Evolutionary conservation across 108 stramenopile species (phyloP).

Genomic region (Cyclotella kingstonii): DNA sequence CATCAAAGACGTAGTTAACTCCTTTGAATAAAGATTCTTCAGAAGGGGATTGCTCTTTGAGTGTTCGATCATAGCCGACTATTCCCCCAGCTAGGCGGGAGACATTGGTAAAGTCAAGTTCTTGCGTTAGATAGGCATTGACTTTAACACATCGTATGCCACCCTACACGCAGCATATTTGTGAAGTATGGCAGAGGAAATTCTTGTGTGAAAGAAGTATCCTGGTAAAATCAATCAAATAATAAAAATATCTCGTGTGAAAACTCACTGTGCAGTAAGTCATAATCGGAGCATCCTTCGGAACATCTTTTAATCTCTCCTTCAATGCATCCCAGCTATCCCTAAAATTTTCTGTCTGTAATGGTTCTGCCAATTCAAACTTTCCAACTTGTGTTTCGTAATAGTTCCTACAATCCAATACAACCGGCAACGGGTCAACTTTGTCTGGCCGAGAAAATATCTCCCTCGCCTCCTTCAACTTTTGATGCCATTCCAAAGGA

Average conservation of each 20-base stretch:
- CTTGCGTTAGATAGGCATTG: conserved; percentile 88
- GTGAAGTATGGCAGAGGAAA: too few relatives aligned
- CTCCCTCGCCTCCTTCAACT: conserved; percentile 67
- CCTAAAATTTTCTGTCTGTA: conserved; percentile 88
- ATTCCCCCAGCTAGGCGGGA: conserved; percentile 92
- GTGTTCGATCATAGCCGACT: conserved; percentile 87
- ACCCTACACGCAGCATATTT: too few relatives aligned
- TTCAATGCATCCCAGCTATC: conserved; percentile 84
- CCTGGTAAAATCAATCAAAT: not conserved
- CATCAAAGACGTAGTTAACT: conserved; percentile 97
- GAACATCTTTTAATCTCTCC: conserved; percentile 74
- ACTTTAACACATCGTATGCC: conserved; percentile 95
- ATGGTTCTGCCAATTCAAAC: conserved; percentile 88
- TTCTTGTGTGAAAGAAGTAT: too few relatives aligned
- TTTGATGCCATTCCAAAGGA: conserved; percentile 92
- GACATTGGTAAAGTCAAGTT: conserved; percentile 93
- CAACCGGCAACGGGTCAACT: conserved; percentile 45
- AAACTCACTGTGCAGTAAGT: conserved; percentile 91
- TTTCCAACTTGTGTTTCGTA: conserved; percentile 93
- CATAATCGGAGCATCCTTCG: conserved; percentile 90
- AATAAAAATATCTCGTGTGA: not conserved
- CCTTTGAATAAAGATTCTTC: conserved; percentile 89
- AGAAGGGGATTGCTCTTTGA: conserved; percentile 58
- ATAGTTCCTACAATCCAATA: conserved; percentile 84
- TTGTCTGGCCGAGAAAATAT: not conserved